Conservation (phyloP, 768 basidiomycete species). For the Mycena indigotica region DNA sequence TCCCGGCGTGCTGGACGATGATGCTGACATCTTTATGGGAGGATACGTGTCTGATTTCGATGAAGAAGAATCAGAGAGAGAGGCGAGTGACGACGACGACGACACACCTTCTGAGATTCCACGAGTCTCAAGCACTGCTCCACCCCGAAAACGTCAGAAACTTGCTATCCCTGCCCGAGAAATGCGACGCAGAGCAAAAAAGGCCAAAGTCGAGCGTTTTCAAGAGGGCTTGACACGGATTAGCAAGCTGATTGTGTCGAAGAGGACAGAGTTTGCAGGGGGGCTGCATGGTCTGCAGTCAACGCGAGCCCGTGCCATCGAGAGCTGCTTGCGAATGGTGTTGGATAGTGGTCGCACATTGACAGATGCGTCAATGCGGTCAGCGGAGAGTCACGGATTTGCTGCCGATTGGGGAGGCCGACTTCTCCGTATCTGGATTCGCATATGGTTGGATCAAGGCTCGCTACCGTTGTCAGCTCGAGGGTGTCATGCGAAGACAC, state of each 20-base stretch:
- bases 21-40: too few species aligned
- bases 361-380: constrained; percentile 29
- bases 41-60: too few species aligned
- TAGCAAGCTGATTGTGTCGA: constrained; percentile 28
- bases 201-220: not conserved
- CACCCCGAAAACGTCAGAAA: constrained; percentile 26
- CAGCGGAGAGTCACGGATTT: constrained; percentile 36
- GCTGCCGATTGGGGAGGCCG: constrained; percentile 31
- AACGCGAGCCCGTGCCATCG: constrained; percentile 28
- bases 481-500: constrained; percentile 31
- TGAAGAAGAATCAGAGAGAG: too few species aligned
- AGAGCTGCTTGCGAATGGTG: constrained; percentile 32
- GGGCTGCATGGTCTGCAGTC: constrained; percentile 32
- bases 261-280: constrained; percentile 26
- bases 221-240: constrained; percentile 24
- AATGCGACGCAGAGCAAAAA: not conserved
- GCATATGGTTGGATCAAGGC: constrained; percentile 26
- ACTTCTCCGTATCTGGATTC: constrained; percentile 29
- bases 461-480: constrained; percentile 26
- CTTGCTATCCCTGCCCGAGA: constrained; percentile 23
- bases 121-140: too few species aligned
- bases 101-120: too few species aligned
- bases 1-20: too few species aligned
- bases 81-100: too few species aligned
- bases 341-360: constrained; percentile 25